Evolutionary conservation across 2,329 filamentous ascomycete genomes (phyloP).

Genomic region (Epichloe hybrida): DNA sequence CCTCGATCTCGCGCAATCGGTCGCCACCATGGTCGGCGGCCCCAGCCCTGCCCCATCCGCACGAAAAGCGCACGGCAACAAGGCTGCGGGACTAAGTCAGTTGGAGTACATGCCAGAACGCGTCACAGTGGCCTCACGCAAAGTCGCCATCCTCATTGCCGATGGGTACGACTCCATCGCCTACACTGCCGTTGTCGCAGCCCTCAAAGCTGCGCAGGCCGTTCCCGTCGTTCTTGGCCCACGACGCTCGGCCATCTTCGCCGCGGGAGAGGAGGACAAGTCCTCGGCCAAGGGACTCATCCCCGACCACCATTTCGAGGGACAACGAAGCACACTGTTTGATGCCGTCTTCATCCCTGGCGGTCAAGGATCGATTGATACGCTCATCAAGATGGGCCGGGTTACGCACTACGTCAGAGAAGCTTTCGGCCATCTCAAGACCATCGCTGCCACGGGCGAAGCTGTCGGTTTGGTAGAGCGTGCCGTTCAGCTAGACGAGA

Average conservation of each 20-base stretch:
- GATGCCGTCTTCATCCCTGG: constrained; percentile 68
- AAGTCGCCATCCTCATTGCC: constrained; percentile 62
- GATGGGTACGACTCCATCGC: constrained; percentile 60
- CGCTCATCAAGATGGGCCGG: constrained; percentile 55
- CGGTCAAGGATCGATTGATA: constrained; percentile 47
- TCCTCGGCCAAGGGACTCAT: constrained; percentile 38
- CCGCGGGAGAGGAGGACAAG: constrained; percentile 44
- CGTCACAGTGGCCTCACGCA: constrained; percentile 56
- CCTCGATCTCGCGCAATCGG: constrained; percentile 50
- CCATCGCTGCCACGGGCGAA: constrained; percentile 64
- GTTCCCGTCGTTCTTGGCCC: constrained; percentile 61
- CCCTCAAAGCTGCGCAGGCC: constrained; percentile 47
- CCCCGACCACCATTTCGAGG: constrained; percentile 69
- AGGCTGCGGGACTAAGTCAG: constrained; percentile 54
- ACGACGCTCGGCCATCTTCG: constrained; percentile 50
- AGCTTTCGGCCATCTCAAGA: constrained; percentile 69
- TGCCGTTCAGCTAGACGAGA: constrained; percentile 29
- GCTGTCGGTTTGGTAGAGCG: constrained; percentile 48
- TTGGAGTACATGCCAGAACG: constrained; percentile 48
- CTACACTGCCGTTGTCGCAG: constrained; percentile 51
- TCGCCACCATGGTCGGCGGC: constrained; percentile 58
- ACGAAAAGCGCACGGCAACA: constrained; percentile 51
- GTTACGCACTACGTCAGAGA: constrained; percentile 67
- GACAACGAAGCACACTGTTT: constrained; percentile 68
- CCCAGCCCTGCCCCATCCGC: constrained; percentile 38